phyloP scores from a whole-genome alignment of 495 filamentous ascomycete species.

The Aspergillus heteromorphus region DNA sequence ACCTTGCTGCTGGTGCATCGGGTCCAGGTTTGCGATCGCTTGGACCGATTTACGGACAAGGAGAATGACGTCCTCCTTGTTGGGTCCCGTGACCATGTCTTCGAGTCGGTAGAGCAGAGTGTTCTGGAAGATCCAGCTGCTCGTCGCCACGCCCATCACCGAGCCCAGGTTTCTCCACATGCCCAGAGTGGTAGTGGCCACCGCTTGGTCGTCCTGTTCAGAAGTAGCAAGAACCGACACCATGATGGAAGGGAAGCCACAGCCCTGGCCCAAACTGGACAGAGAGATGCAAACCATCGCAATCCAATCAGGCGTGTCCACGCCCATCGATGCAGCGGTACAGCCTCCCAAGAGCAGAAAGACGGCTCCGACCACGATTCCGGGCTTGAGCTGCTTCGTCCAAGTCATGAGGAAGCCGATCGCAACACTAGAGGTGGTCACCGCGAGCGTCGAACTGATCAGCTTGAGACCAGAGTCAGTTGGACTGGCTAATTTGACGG shows the following conservation, averaged over 20 bases:
- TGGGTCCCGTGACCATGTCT: conserved; percentile 47
- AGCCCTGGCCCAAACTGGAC: conserved; percentile 57
- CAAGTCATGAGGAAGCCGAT: conserved; percentile 68
- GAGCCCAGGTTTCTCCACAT: conserved; percentile 63
- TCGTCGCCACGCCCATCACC: conserved; percentile 65
- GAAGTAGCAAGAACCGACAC: conserved; percentile 64
- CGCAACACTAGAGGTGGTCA: conserved; percentile 54
- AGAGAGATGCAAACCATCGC: conserved; percentile 62
- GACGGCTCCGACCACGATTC: conserved; percentile 52
- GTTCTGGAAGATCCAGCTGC: conserved; percentile 74
- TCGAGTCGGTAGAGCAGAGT: conserved; percentile 55
- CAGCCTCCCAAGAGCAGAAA: conserved; percentile 51
- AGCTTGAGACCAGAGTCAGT: conserved; percentile 69
- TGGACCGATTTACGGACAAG: conserved; percentile 51
- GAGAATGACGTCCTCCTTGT: conserved; percentile 47
- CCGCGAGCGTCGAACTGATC: conserved; percentile 52
- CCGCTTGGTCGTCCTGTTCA: conserved; percentile 65
- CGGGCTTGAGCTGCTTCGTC: conserved; percentile 57
- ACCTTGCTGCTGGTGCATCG: conserved; percentile 49
- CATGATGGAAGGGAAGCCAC: conserved; percentile 58
- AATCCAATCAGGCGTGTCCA: conserved; percentile 49
- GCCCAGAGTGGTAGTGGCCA: conserved; percentile 65
- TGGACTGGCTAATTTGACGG: conserved; percentile 65
- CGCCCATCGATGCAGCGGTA: conserved; percentile 45
- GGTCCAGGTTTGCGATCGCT: conserved; percentile 43